A percentile compares a stretch with the other conserved stretches of the same genome.
These are phyloP conservation scores for Starmera dryadoides DNA, from an alignment of 805 yeast genomes.

Conservation along the genomic window DNA sequence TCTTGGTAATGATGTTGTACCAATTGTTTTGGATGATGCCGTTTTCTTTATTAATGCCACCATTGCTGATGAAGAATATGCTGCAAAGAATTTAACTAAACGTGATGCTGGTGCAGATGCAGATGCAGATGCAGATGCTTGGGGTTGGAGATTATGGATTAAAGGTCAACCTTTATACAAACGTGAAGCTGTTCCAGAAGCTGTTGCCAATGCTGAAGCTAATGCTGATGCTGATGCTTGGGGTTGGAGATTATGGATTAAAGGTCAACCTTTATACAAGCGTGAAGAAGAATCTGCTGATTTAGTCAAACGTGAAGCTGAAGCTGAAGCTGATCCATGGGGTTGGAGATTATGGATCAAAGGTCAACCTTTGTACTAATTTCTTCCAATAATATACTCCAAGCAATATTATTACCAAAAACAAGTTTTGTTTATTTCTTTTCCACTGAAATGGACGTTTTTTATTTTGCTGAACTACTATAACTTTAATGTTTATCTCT, in stretches of 20 bases:
- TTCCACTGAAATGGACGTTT: too few species aligned
- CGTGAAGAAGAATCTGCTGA: conserved; percentile 4
- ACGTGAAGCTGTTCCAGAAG: conserved; percentile 4
- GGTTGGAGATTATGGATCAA: conserved; percentile 9
- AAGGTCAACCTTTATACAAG: conserved; percentile 8
- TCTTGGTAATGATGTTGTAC: conserved; percentile 15
- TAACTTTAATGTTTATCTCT: too few species aligned
- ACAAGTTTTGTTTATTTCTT: too few species aligned
- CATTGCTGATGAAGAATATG: conserved; percentile 2
- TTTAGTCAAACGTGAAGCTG: conserved; percentile 9
- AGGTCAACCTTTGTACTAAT: conserved; percentile 13
- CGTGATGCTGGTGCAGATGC: conserved; percentile 5
- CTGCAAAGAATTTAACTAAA: not conserved
- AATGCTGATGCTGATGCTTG: conserved; percentile 16
- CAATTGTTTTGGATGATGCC: conserved; percentile 16
- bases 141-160: conserved; percentile 1
- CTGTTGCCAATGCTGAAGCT: conserved; percentile 2
- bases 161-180: conserved; percentile 2
- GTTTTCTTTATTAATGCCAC: conserved; percentile 21
- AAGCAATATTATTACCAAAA: too few species aligned
- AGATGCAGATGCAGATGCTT: conserved; percentile 7
- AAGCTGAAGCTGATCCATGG: conserved; percentile 18
- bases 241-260: conserved; percentile 12
- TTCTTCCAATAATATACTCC: not conserved
- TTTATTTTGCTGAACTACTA: too few species aligned